phyloP scores from a whole-genome alignment of 1,284 basidiomycete genomes.

The Malassezia slooffiae region DNA sequence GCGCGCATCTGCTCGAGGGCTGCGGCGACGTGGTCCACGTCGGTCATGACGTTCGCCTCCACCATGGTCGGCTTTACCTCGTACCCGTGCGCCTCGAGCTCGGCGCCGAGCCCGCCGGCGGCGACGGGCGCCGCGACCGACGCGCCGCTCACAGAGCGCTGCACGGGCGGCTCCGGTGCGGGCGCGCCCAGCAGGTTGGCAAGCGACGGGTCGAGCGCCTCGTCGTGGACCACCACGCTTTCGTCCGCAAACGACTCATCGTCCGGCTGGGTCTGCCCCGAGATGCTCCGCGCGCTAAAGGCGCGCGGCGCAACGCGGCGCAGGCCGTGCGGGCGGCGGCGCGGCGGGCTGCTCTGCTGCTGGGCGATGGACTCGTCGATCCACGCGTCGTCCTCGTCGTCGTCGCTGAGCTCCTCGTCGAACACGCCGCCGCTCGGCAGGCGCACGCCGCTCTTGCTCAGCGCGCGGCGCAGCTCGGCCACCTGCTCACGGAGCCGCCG shows the following conservation, averaged over 20 bases:
- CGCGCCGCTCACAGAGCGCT: conserved; percentile 1
- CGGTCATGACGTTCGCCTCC: conserved; percentile 6
- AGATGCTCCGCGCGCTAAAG: neutral
- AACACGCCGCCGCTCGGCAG: conserved; percentile 13
- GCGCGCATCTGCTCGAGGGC: neutral
- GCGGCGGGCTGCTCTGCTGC: conserved; percentile 18
- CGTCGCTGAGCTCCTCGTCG: conserved; percentile 23
- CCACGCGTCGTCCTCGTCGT: conserved; percentile 25
- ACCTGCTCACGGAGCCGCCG: conserved; percentile 36
- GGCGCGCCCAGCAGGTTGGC: conserved; percentile 6
- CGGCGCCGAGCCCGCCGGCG: conserved; percentile 4
- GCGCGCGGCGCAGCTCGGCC: conserved; percentile 25
- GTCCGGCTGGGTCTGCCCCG: neutral
- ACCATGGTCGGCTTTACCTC: conserved; percentile 2
- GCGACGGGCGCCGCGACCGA: neutral
- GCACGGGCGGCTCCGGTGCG: neutral
- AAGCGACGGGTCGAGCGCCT: conserved; percentile 7
- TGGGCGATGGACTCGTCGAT: conserved; percentile 28
- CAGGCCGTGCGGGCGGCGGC: conserved; percentile 13
- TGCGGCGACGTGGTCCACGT: neutral
- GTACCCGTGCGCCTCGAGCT: conserved; percentile 6
- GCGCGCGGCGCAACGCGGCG: conserved; percentile 12
- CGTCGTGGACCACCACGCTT: conserved; percentile 10
- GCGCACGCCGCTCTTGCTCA: conserved; percentile 29
- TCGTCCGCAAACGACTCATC: conserved; percentile 13